phyloP scores from a whole-genome alignment of 2,329 filamentous ascomycete genomes.

The Nemania sp. region DNA sequence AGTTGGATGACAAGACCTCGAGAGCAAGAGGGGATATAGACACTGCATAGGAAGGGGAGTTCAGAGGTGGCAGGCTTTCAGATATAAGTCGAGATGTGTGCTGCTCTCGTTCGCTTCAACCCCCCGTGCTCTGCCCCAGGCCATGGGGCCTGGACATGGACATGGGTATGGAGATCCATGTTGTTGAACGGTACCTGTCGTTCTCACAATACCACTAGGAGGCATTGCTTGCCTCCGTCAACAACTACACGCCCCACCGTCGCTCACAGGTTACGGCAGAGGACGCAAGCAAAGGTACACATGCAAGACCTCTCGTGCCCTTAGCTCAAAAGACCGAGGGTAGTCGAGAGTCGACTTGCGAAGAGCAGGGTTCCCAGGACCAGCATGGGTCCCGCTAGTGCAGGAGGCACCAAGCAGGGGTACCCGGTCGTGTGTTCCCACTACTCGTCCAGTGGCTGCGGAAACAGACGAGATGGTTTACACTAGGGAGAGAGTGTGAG shows the following conservation, averaged over 20 bases:
- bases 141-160: constrained; percentile 4
- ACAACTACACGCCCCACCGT: constrained; percentile 24
- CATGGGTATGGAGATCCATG: constrained; percentile 18
- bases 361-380: constrained; percentile 24
- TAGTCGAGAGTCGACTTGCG: constrained; percentile 12
- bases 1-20: constrained; percentile 37
- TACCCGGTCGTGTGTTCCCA: constrained; percentile 16
- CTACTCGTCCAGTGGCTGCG: constrained; percentile 14
- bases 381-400: constrained; percentile 25
- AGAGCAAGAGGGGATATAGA: constrained; percentile 39
- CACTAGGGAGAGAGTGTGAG: constrained; percentile 16
- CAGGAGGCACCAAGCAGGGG: constrained; percentile 24
- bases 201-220: constrained; percentile 20
- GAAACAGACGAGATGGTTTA: constrained; percentile 20
- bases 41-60: constrained; percentile 41
- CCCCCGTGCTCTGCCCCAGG: constrained; percentile 24
- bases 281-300: constrained; percentile 20
- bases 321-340: constrained; percentile 3
- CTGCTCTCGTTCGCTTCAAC: constrained; percentile 29
- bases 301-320: constrained; percentile 31
- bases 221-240: constrained; percentile 24
- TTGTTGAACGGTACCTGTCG: constrained; percentile 21
- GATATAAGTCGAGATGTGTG: constrained; percentile 39
- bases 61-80: constrained; percentile 39
- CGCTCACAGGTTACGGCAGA: constrained; percentile 23